A percentile compares a stretch with the other conserved stretches of the same genome.
phyloP scores from a whole-genome alignment of 495 filamentous ascomycete genomes.

The Xylaria palmicola region DNA sequence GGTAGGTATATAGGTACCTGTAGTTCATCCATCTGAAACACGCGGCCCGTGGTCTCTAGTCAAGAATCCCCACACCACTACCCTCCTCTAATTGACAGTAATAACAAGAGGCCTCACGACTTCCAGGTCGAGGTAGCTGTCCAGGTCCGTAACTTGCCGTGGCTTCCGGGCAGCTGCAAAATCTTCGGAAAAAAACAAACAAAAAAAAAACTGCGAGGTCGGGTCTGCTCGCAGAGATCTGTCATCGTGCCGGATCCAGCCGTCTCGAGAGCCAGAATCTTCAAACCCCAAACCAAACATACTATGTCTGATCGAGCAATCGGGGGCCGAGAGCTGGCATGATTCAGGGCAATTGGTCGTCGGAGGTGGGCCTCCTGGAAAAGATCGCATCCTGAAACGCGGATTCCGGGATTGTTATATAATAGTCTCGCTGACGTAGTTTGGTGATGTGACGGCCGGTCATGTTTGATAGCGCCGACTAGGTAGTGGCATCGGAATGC shows the following conservation, averaged over 20 bases:
- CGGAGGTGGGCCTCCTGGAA: neutral
- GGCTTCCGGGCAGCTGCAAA: neutral
- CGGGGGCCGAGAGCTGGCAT: neutral
- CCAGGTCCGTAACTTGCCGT: neutral
- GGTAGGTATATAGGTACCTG: no score
- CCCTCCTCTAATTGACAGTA: neutral
- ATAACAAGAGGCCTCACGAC: conserved; percentile 1
- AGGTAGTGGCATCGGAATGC: neutral
- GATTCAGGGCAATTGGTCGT: neutral
- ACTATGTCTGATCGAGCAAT: neutral
- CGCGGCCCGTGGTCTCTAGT: conserved; percentile 4
- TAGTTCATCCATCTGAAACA: conserved; percentile 15
- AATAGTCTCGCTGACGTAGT: neutral
- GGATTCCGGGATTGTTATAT: neutral
- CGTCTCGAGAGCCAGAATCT: neutral
- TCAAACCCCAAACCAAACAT: neutral
- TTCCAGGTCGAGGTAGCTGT: neutral
- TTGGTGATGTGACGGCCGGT: neutral
- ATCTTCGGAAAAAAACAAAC: neutral
- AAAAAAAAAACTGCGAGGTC: neutral
- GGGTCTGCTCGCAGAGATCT: no score
- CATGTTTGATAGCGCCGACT: neutral
- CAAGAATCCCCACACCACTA: neutral
- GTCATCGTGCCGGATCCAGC: neutral
- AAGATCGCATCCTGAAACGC: neutral